These are phyloP conservation scores for Colletotrichum sp. DNA, from an alignment of 2,329 filamentous ascomycete species.

Conservation along the genomic window DNA sequence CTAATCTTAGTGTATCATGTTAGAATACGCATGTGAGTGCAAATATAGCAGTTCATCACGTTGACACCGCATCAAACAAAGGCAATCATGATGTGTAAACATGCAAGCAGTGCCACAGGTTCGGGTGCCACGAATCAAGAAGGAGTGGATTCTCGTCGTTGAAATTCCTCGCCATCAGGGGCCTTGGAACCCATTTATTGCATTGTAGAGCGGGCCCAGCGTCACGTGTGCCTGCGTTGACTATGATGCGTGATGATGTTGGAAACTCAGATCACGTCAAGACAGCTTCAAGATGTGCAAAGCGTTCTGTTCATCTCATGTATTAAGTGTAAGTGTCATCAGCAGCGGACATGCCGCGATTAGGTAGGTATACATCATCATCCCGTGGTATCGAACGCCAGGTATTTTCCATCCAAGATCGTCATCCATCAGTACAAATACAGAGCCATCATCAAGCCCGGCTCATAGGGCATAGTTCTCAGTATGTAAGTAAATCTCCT, in stretches of 20 bases:
- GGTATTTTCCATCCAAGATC: background rate
- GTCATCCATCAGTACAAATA: conserved; percentile 13
- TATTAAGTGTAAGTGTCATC: background rate
- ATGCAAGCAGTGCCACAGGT: fast-evolving
- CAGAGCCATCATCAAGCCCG: background rate
- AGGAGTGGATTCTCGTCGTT: no score
- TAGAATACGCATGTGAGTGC: no score
- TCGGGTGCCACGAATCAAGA: fast-evolving
- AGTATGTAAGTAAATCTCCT: conserved; percentile 93
- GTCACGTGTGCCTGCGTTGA: no score
- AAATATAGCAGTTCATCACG: no score
- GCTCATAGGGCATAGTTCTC: conserved; percentile 89
- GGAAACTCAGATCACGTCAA: background rate
- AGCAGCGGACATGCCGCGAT: background rate
- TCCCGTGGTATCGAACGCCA: conserved; percentile 19
- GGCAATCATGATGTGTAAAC: fast-evolving
- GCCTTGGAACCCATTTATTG: no score
- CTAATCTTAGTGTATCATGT: no score
- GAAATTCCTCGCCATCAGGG: no score
- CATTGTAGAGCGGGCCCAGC: no score
- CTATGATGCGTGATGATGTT: no score
- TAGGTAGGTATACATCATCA: background rate
- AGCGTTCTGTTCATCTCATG: background rate
- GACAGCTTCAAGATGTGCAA: background rate
- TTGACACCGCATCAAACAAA: no score